Percentiles rank a stretch among this genome's conserved stretches.
phyloP scores from a whole-genome alignment of 148 eudicot species.

The Oxyria digyna region DNA sequence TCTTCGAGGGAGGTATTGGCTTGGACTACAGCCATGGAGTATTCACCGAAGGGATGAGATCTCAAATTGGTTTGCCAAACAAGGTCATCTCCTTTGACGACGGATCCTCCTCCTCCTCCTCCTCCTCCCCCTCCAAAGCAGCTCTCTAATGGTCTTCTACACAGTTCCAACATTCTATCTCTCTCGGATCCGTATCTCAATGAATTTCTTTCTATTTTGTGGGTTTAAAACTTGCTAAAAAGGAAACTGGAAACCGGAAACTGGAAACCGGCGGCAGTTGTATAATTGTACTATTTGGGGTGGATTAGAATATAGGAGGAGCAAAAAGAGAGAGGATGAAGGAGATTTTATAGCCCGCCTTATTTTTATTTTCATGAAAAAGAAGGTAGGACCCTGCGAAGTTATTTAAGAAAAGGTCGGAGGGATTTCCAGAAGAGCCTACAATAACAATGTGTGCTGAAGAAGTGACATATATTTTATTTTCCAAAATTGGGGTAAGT shows the following conservation, averaged over 20 bases:
- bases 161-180: slow-evolving; percentile 16
- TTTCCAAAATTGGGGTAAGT: too few relatives aligned
- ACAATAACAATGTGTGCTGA: too few relatives aligned
- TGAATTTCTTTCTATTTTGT: not conserved
- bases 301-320: too few relatives aligned
- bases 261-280: not conserved
- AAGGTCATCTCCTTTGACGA: slow-evolving; percentile 29
- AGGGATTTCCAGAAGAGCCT: too few relatives aligned
- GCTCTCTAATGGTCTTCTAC: slow-evolving; percentile 19
- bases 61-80: slow-evolving; percentile 69
- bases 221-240: not conserved
- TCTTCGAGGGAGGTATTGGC: slow-evolving; percentile 80
- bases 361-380: too few relatives aligned
- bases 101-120: slow-evolving; percentile 13
- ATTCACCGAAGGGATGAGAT: slow-evolving; percentile 74
- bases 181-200: not conserved
- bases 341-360: too few relatives aligned
- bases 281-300: too few relatives aligned
- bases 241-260: not conserved
- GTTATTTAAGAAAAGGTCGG: too few relatives aligned
- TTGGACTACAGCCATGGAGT: slow-evolving; percentile 91
- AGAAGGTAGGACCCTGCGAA: too few relatives aligned
- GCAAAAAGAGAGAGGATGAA: too few relatives aligned
- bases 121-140: slow-evolving; percentile 18
- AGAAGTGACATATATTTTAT: too few relatives aligned